A percentile compares a stretch with the other conserved stretches of the same genome.
phyloP scores from a whole-genome alignment of 345 rosid genomes.

The Eucalyptus albens region DNA sequence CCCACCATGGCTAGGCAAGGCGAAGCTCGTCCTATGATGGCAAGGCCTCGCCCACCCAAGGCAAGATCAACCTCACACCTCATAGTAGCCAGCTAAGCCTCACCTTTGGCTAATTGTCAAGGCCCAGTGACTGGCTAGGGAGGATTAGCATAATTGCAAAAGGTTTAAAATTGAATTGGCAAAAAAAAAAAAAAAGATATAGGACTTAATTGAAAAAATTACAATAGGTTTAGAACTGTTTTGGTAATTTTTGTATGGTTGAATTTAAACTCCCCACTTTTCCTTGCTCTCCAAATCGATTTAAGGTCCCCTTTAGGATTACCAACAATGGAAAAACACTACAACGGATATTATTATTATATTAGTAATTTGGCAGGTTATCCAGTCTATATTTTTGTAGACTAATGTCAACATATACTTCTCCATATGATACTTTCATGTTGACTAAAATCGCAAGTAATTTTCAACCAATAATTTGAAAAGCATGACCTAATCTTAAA shows the following conservation, averaged over 20 bases:
- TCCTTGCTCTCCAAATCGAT: not conserved
- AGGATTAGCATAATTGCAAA: too few relatives aligned
- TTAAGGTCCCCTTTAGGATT: not conserved
- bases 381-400: not conserved
- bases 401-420: not conserved
- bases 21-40: too few relatives aligned
- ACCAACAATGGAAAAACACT: not conserved
- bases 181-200: too few relatives aligned
- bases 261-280: not conserved
- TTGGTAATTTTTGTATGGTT: not conserved
- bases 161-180: too few relatives aligned
- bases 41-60: too few relatives aligned
- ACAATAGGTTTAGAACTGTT: too few relatives aligned
- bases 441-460: not conserved
- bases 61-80: too few relatives aligned
- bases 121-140: rapidly evolving
- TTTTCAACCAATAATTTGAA: not conserved
- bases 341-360: not conserved
- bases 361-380: not conserved
- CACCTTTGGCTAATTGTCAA: too few relatives aligned
- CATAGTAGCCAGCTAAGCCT: too few relatives aligned
- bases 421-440: not conserved
- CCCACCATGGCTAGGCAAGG: too few relatives aligned
- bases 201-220: too few relatives aligned
- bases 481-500: not conserved